Evolutionary conservation across 306 rosid genomes (phyloP).

Genomic region (Sphenostylis stenocarpa): DNA sequence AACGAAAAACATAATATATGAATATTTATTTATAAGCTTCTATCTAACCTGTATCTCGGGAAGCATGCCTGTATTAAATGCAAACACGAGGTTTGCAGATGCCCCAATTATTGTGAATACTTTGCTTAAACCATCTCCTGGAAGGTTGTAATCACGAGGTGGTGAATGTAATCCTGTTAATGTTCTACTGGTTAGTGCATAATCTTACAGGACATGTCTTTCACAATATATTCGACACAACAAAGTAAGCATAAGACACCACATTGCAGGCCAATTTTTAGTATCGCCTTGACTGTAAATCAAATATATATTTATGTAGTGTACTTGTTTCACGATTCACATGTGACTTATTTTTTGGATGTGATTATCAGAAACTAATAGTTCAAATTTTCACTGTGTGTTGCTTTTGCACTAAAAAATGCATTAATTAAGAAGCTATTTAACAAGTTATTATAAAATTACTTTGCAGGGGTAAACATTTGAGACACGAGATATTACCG

Average conservation of each 20-base stretch:
- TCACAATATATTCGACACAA: background rate
- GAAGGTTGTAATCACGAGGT: constrained; percentile 67
- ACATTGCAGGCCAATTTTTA: background rate
- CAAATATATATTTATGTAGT: too few species aligned
- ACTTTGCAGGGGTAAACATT: background rate
- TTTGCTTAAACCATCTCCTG: constrained; percentile 50
- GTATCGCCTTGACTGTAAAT: background rate
- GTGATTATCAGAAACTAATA: background rate
- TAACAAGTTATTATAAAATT: background rate
- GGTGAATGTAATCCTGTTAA: constrained; percentile 63
- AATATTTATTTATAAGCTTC: background rate
- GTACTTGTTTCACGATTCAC: background rate
- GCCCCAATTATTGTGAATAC: constrained; percentile 81
- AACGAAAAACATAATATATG: background rate
- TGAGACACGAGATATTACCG: constrained; percentile 49
- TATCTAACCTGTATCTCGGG: constrained; percentile 90
- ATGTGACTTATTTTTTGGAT: background rate
- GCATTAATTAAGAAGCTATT: background rate
- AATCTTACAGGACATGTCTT: background rate
- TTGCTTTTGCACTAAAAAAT: background rate
- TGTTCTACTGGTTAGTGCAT: constrained; percentile 16
- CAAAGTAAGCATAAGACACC: background rate
- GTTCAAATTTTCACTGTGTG: too few species aligned
- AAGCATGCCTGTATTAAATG: constrained; percentile 93
- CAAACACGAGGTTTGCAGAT: constrained; percentile 83